Base-by-base conservation (phyloP, 2,329 filamentous ascomycete species). In the Fusarium burgessii region DNA sequence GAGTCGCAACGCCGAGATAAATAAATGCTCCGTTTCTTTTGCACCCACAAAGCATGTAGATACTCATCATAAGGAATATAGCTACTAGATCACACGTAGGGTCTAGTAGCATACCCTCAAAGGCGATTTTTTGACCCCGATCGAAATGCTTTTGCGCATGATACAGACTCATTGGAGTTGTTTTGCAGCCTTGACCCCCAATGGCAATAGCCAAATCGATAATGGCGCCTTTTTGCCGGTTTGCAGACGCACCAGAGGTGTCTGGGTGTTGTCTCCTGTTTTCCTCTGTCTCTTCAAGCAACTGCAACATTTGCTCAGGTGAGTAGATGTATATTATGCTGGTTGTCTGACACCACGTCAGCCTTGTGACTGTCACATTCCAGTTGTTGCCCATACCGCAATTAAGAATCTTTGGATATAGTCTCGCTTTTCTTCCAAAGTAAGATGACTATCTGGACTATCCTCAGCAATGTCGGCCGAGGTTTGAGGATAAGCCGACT, bases 141-240 rank as follows among this genome's bases (percentile, higher is more conserved):
- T 56, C 52, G 4, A 56, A 56, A 17, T 56, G 52, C 13, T 56
- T 56, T n/a, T 56, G 40, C 8, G 52, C 52, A 2, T 56, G 52
- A 17, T 56, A 47, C 0, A 56, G 40, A 17, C 40, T 56, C 17
- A 35, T 56, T 0, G 40, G 13, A 1, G 40, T 56, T 0, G 40
- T 47, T 20, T 27, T 56, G 3, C 52, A 56, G 4, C 52, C 52
- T 15, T 56, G 52, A 1, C 52, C 52, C 4, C 52, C 52, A 3
- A 56, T 32, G 0, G 52, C 52, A 13, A 56, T 56, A 11, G 23
- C 40, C 10, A 56, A 20, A 17, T 56, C 52, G 17, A 56, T 47
- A 2, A 56, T 47, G 0, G 52, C 52, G 0, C 29, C 9, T 20
- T 47, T 56, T 13, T 47, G 40, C 2, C 9, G 12, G 1, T 17